Evolutionary conservation across 176 grass and related monocot species (phyloP).

Genomic region (Rhynchospora tenuis): DNA sequence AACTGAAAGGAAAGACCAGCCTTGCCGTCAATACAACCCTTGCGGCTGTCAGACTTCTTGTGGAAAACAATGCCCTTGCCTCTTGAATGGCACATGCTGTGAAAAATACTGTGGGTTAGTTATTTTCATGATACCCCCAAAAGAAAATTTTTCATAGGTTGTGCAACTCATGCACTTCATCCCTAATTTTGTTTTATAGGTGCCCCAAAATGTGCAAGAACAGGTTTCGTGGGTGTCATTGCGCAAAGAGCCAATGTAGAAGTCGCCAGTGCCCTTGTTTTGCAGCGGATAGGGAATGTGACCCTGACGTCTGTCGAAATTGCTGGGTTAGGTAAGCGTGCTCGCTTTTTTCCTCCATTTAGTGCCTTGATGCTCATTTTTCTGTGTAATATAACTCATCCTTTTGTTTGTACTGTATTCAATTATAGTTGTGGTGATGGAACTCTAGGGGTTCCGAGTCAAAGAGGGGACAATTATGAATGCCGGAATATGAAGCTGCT

Average conservation of each 20-base stretch:
- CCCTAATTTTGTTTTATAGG: slow-evolving; percentile 37
- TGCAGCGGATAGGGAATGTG: slow-evolving; percentile 96
- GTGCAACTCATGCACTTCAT: not conserved
- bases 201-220: slow-evolving; percentile 98
- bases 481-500: slow-evolving; percentile 98
- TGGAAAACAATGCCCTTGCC: slow-evolving; percentile 87
- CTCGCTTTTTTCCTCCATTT: slow-evolving; percentile 17
- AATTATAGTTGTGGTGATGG: slow-evolving; percentile 79
- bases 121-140: not conserved
- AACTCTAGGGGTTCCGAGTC: slow-evolving; percentile 86
- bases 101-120: slow-evolving; percentile 92
- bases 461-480: slow-evolving; percentile 97
- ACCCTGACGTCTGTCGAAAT: slow-evolving; percentile 98
- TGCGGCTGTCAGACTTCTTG: slow-evolving; percentile 92
- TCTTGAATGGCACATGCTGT: slow-evolving; percentile 86
- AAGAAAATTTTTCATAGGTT: not conserved
- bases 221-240: slow-evolving; percentile 92
- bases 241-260: slow-evolving; percentile 94
- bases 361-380: not conserved
- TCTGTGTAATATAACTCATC: not conserved
- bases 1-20: slow-evolving; percentile 91
- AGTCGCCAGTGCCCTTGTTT: slow-evolving; percentile 98
- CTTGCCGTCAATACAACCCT: slow-evolving; percentile 83
- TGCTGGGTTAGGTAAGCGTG: slow-evolving; percentile 90
- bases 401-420: not conserved